Conservation (phyloP, 352 stramenopile species). For the Nothophytophthora sp. region DNA sequence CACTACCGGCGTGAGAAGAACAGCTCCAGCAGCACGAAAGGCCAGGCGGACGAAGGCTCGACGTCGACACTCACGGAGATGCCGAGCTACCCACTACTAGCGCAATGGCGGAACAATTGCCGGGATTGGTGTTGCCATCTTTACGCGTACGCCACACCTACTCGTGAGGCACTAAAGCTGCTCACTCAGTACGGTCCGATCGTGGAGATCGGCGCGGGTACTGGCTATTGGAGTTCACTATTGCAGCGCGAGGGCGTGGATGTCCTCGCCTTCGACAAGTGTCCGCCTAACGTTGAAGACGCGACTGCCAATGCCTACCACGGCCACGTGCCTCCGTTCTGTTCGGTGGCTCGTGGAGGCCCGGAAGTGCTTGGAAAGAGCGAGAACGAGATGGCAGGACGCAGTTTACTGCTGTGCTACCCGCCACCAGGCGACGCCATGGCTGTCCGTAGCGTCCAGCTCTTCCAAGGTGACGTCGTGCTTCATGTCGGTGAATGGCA, state of each 20-base stretch:
- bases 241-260: conserved; percentile 71
- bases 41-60: conserved; percentile 1
- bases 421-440: conserved; percentile 66
- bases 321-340: conserved; percentile 68
- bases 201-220: conserved; percentile 89
- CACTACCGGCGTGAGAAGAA: conserved; percentile 55
- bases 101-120: conserved; percentile 79
- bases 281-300: conserved; percentile 33
- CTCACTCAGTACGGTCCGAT: conserved; percentile 63
- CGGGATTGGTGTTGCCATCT: conserved; percentile 78
- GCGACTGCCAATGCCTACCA: conserved; percentile 56
- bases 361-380: conserved; percentile 63
- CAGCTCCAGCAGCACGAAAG: conserved; percentile 1
- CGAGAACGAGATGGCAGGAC: conserved; percentile 33
- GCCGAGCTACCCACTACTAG: conserved; percentile 64
- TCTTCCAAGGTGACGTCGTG: conserved; percentile 67
- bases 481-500: conserved; percentile 83
- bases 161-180: conserved; percentile 44
- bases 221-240: conserved; percentile 87
- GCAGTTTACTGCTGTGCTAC: conserved; percentile 73
- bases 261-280: conserved; percentile 72
- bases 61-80: conserved; percentile 38
- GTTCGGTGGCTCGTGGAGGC: conserved; percentile 48
- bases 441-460: conserved; percentile 51
- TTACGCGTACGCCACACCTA: conserved; percentile 75